Conservation (phyloP, 257 asterid species). For the Primulina tabacum region DNA sequence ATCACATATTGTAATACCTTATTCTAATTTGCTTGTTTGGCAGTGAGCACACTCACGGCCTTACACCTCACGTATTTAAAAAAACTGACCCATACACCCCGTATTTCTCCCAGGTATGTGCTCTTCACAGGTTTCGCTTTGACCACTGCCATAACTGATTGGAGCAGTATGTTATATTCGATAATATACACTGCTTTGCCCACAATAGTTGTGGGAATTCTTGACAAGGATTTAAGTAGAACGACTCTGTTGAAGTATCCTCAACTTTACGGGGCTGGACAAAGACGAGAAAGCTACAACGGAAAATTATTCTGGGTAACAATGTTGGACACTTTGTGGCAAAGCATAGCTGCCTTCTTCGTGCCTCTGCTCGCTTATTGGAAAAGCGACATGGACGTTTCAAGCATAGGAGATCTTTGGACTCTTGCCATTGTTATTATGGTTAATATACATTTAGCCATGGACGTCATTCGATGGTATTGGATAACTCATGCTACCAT, state of each 20-base stretch:
- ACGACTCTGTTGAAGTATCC: conserved; percentile 70
- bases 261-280: conserved; percentile 87
- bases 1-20: neutral
- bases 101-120: conserved; percentile 55
- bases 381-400: conserved; percentile 58
- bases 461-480: conserved; percentile 90
- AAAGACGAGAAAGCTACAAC: conserved; percentile 78
- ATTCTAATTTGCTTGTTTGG: neutral
- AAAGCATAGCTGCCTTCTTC: conserved; percentile 70
- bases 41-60: neutral
- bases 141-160: conserved; percentile 90
- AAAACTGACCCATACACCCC: neutral
- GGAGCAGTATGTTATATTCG: conserved; percentile 94
- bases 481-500: conserved; percentile 77
- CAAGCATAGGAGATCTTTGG: conserved; percentile 94
- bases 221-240: conserved; percentile 84
- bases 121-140: conserved; percentile 78
- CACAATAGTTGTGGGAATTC: conserved; percentile 75
- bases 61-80: neutral
- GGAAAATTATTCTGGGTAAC: conserved; percentile 70
- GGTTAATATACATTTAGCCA: conserved; percentile 84
- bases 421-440: conserved; percentile 76
- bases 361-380: conserved; percentile 74
- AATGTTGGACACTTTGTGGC: conserved; percentile 88
- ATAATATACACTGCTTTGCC: conserved; percentile 82